Percentiles rank a stretch among this genome's conserved stretches.
Evolutionary conservation across 2,329 filamentous ascomycete species (phyloP).

Genomic region (Emergomyces africanus): DNA sequence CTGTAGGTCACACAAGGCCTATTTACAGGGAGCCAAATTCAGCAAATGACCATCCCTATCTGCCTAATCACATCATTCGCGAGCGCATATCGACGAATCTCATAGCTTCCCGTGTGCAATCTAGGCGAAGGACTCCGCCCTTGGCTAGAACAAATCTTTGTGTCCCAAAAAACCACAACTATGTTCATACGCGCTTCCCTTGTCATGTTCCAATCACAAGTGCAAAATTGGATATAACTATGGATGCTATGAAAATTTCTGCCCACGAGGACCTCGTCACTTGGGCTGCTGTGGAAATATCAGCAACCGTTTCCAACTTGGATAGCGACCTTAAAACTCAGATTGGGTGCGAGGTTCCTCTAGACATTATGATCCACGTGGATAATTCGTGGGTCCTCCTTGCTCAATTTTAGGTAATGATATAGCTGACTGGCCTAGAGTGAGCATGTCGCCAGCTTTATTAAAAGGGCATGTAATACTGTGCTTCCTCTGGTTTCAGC

Average conservation of each 20-base stretch:
- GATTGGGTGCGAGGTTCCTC: conserved; percentile 13
- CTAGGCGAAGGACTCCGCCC: background rate
- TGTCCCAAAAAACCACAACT: conserved; percentile 4
- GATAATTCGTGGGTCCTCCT: conserved; percentile 21
- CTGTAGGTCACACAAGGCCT: background rate
- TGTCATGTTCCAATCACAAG: conserved; percentile 6
- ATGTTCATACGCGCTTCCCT: conserved; percentile 2
- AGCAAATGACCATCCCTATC: background rate
- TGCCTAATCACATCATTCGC: background rate
- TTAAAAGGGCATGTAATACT: conserved; percentile 14
- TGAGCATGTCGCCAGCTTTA: conserved; percentile 8
- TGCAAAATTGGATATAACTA: conserved; percentile 7
- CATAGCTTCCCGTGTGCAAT: background rate
- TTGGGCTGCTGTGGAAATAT: conserved; percentile 26
- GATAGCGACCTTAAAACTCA: conserved; percentile 3
- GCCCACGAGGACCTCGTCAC: conserved; percentile 10
- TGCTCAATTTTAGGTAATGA: conserved; percentile 4
- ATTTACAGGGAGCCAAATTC: background rate
- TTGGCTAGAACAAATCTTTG: background rate
- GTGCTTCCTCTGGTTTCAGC: conserved; percentile 16
- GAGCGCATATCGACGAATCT: background rate
- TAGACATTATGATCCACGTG: conserved; percentile 25
- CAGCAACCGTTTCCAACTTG: conserved; percentile 13
- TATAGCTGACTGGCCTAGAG: conserved; percentile 10
- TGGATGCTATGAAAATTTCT: conserved; percentile 8